Evolutionary conservation across 352 stramenopile genomes (phyloP).

Genomic region (Phytophthora sp.): DNA sequence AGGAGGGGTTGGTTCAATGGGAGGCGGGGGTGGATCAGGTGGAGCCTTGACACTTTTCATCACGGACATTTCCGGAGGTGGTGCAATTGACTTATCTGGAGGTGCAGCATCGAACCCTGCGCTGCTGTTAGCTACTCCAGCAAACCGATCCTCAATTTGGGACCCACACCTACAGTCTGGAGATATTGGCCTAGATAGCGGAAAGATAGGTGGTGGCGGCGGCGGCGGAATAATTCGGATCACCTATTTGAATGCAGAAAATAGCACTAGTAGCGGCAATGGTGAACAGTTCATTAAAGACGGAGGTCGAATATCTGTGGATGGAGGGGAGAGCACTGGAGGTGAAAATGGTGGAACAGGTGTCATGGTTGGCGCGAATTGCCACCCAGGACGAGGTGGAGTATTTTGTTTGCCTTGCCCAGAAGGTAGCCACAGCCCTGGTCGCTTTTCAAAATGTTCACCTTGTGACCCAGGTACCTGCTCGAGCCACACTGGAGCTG

Average conservation of each 20-base stretch:
- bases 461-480: conserved; percentile 76
- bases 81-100: conserved; percentile 61
- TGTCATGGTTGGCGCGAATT: conserved; percentile 61
- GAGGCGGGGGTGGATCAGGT: conserved; percentile 75
- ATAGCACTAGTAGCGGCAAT: conserved; percentile 31
- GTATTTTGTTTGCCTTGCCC: conserved; percentile 72
- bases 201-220: conserved; percentile 61
- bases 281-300: conserved; percentile 66
- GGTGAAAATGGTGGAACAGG: conserved; percentile 66
- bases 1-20: conserved; percentile 59
- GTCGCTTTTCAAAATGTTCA: conserved; percentile 59
- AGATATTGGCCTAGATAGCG: conserved; percentile 13
- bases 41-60: conserved; percentile 69
- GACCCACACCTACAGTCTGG: conserved; percentile 9
- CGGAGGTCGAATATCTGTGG: conserved; percentile 49
- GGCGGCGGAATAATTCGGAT: conserved; percentile 70
- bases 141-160: conserved; percentile 45
- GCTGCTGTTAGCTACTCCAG: conserved; percentile 1
- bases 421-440: conserved; percentile 69
- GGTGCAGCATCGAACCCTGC: conserved; percentile 38
- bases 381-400: conserved; percentile 64
- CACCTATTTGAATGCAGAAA: conserved; percentile 39
- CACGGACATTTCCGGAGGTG: conserved; percentile 63
- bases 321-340: conserved; percentile 55
- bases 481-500: conserved; percentile 48